Percentiles rank a stretch among this genome's conserved stretches.
phyloP scores from a whole-genome alignment of 164 flowering plant species.

The Magnolia changhungtana region DNA sequence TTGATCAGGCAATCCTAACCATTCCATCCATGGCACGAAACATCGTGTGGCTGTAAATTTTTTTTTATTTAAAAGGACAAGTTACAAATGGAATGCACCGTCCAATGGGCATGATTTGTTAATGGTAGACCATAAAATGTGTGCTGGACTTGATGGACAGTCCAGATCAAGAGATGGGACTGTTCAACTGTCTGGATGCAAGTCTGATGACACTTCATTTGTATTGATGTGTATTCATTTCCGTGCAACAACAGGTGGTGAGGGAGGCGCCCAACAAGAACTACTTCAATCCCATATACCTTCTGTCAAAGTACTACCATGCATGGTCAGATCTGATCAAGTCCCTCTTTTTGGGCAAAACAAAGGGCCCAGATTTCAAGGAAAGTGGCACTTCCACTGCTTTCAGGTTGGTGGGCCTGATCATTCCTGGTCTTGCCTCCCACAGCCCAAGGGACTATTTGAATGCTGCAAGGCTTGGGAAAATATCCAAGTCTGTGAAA shows the following conservation, averaged over 20 bases:
- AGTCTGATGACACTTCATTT: too few relatives aligned
- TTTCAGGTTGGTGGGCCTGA: slow-evolving; percentile 9
- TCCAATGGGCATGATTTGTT: too few relatives aligned
- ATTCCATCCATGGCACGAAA: too few relatives aligned
- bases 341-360: neutral
- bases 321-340: slow-evolving; percentile 14
- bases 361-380: slow-evolving; percentile 16
- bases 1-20: too few relatives aligned
- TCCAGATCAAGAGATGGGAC: too few relatives aligned
- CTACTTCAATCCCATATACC: slow-evolving; percentile 12
- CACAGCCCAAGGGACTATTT: slow-evolving; percentile 27
- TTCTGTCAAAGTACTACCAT: slow-evolving; percentile 10
- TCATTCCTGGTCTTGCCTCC: slow-evolving; percentile 19
- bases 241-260: slow-evolving; percentile 15
- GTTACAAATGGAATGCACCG: too few relatives aligned
- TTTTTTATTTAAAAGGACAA: too few relatives aligned
- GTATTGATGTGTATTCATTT: too few relatives aligned
- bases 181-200: too few relatives aligned
- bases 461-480: slow-evolving; percentile 15
- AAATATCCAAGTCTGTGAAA: neutral
- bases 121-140: too few relatives aligned
- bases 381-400: slow-evolving; percentile 8
- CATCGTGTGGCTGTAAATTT: too few relatives aligned
- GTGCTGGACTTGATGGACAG: too few relatives aligned
- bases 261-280: slow-evolving; percentile 28